These are phyloP conservation scores for Closterium sp. DNA, from an alignment of 139 green algal genomes.

Conservation along the genomic window DNA sequence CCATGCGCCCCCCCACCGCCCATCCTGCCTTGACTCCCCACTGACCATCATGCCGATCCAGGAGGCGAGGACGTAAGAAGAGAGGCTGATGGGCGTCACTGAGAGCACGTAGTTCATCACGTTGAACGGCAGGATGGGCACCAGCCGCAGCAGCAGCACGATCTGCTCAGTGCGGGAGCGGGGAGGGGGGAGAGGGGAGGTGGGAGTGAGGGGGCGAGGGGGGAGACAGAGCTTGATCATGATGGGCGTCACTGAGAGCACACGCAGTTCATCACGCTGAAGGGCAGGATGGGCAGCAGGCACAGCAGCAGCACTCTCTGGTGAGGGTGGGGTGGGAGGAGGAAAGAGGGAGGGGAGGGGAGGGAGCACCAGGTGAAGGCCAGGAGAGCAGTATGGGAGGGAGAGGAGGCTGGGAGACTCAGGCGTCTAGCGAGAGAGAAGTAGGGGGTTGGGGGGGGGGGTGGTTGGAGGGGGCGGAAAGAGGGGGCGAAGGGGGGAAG, in stretches of 20 bases:
- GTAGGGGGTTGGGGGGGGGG: too few relatives aligned
- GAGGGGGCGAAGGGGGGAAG: too few relatives aligned
- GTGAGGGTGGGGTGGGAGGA: not conserved
- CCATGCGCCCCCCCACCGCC: not conserved
- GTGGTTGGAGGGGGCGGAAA: too few relatives aligned
- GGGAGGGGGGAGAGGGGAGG: not conserved
- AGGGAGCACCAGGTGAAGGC: not conserved
- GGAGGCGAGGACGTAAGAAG: constrained; percentile 35
- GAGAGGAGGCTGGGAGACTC: not conserved
- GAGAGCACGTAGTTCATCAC: constrained; percentile 45
- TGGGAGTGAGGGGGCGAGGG: not conserved
- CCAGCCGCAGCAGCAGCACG: constrained; percentile 43
- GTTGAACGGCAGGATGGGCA: constrained; percentile 46
- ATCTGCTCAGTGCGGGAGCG: constrained; percentile 3
- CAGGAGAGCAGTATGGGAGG: not conserved
- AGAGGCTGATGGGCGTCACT: constrained; percentile 41
- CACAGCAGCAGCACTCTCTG: too few relatives aligned
- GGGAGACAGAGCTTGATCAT: not conserved
- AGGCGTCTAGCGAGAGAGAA: not conserved
- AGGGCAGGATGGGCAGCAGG: too few relatives aligned
- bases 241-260: too few relatives aligned
- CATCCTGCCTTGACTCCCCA: not conserved
- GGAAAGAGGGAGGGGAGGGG: not conserved
- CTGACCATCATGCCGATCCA: constrained; percentile 47
- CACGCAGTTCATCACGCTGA: too few relatives aligned